Evolutionary conservation across 805 yeast genomes (phyloP).

Genomic region (Lachancea sp.): DNA sequence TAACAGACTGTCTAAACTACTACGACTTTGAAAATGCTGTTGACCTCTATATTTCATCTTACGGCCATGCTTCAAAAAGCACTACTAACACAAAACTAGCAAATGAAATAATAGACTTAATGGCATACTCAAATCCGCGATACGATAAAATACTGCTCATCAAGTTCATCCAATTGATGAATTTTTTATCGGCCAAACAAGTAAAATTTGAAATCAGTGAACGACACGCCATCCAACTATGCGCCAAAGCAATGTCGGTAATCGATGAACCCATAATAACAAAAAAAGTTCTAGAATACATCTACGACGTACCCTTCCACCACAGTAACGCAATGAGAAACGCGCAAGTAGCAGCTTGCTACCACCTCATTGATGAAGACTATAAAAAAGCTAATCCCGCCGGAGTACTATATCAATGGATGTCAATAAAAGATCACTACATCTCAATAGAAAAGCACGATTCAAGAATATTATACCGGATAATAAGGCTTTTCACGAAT

Average conservation of each 20-base stretch:
- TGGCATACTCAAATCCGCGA: conserved; percentile 21
- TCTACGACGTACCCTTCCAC: conserved; percentile 11
- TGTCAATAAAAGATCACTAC: conserved; percentile 15
- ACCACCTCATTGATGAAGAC: conserved; percentile 20
- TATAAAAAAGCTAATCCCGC: conserved; percentile 21
- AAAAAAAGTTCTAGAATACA: conserved; percentile 14
- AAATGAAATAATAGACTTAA: conserved; percentile 13
- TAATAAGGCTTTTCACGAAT: conserved; percentile 18
- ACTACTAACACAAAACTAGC: conserved; percentile 8
- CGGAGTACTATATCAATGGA: conserved; percentile 25
- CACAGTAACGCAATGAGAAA: conserved; percentile 7
- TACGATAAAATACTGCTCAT: conserved; percentile 17
- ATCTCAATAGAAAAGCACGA: conserved; percentile 19
- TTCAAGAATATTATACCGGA: conserved; percentile 22
- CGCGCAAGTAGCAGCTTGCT: conserved; percentile 17
- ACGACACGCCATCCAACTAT: conserved; percentile 17
- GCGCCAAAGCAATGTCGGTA: conserved; percentile 20
- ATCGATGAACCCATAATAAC: conserved; percentile 12
- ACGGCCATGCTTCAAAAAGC: conserved; percentile 10
- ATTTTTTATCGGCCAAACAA: conserved; percentile 8
- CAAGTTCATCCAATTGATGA: conserved; percentile 13
- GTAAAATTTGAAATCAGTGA: conserved; percentile 9
- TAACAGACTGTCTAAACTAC: conserved; percentile 14
- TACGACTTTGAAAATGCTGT: conserved; percentile 19
- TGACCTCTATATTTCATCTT: conserved; percentile 20